Conservation (phyloP, 208 protist genomes). For the Trypanosoma theileri region DNA sequence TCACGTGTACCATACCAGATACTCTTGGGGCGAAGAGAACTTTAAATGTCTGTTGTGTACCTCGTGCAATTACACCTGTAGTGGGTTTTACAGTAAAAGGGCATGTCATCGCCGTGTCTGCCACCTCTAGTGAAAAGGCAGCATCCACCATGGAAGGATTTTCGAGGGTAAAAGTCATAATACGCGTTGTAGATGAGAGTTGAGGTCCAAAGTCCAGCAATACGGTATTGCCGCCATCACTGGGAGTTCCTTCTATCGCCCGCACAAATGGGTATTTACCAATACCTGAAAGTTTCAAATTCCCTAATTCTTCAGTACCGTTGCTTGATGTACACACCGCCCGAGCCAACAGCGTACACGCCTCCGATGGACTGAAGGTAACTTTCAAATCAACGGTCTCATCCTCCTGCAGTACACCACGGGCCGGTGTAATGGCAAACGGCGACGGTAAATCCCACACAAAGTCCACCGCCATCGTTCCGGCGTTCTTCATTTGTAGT, state of each 20-base stretch:
- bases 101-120: constrained; percentile 35
- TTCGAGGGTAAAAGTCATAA: constrained; percentile 48
- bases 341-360: constrained; percentile 68
- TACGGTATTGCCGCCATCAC: not conserved
- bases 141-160: constrained; percentile 84
- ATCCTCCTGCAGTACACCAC: constrained; percentile 45
- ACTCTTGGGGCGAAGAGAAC: constrained; percentile 47
- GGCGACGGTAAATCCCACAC: constrained; percentile 73
- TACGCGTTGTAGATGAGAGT: constrained; percentile 29
- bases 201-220: constrained; percentile 51
- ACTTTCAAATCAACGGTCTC: constrained; percentile 50
- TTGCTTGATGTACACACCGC: constrained; percentile 76
- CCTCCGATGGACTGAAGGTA: constrained; percentile 74
- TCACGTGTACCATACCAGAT: constrained; percentile 37
- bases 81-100: constrained; percentile 55
- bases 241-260: not conserved
- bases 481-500: constrained; percentile 77
- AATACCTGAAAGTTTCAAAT: constrained; percentile 80
- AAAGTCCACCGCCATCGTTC: constrained; percentile 75
- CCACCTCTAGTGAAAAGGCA: constrained; percentile 38
- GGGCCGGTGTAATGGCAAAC: constrained; percentile 67
- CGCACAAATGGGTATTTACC: constrained; percentile 91
- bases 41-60: constrained; percentile 38
- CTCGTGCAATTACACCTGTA: constrained; percentile 45
- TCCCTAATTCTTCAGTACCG: constrained; percentile 47